Evolutionary conservation across 306 rosid species (phyloP), one percentile per base, ranked within the genome.

Genomic region (Pyrus bretschneideri): DNA sequence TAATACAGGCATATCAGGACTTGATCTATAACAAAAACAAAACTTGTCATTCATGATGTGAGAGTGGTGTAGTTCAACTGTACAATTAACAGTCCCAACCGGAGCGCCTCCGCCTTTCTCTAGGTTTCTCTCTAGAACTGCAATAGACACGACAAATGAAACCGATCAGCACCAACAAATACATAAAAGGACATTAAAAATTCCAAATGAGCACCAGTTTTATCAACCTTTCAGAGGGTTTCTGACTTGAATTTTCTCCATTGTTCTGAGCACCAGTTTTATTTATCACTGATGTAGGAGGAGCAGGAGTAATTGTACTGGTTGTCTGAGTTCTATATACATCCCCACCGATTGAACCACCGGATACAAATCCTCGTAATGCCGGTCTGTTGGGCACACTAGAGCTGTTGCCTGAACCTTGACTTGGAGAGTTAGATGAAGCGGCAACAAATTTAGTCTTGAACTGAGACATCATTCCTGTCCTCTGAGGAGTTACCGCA

Each of bases 381-480:
- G 97, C 79, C 29, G 98, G 88, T 79, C 95, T 90, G 77, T 79
- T 86, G 65, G 79, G 66, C 55, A 76, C 79, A 71, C 80, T 79
- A 49, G 85, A 54, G 82, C 77, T 83, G 81, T 79, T 83, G 74
- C 78, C 74, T 38, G 82, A 81, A 62, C 86, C 86, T 73, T 85
- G 90, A 83, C 58, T 87, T 61, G 78, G 89, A 46, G 96, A 69
- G 82, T 70, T 85, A 11, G 96, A 79, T 31, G 98, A 81, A 58
- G 98, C 97, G 42, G 98, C 93, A 72, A 95, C 96, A 1, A 92
- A 95, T 83, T 63, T 92, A 21, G 79, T 92, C 85, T 64, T 89
- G 69, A 95, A 95, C 72, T 95, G 98, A 23, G 96, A 85, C 90
- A 92, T 92, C 86, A 90, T 87, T 83, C 98, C 98, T 46, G 97